phyloP scores from a whole-genome alignment of 257 asterid species.

The Plantago major region DNA sequence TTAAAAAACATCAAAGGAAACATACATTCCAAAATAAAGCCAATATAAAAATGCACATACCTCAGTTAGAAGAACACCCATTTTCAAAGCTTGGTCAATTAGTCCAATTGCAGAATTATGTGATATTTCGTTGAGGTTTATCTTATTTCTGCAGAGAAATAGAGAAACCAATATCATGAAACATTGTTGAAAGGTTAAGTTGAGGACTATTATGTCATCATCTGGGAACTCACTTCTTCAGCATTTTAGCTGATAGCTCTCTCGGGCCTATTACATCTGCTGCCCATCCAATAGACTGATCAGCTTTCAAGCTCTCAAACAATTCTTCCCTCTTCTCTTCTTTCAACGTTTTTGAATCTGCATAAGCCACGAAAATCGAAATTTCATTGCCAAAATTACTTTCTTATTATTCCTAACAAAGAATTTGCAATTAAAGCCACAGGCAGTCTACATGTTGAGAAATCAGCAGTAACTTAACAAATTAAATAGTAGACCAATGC shows the following conservation, averaged over 20 bases:
- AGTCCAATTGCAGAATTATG: constrained; percentile 96
- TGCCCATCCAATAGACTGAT: constrained; percentile 88
- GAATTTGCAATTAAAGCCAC: not conserved
- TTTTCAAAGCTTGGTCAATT: constrained; percentile 54
- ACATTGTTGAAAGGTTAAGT: not conserved
- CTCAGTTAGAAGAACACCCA: constrained; percentile 88
- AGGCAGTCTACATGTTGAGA: no score
- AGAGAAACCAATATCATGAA: constrained; percentile 17
- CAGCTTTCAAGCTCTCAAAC: constrained; percentile 73
- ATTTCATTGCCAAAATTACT: constrained; percentile 1
- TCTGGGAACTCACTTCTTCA: constrained; percentile 59
- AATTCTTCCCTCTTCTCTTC: constrained; percentile 96
- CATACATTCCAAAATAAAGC: no score
- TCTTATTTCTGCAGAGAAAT: constrained; percentile 55
- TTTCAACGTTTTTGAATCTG: constrained; percentile 90
- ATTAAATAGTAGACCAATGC: no score
- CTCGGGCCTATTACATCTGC: constrained; percentile 91
- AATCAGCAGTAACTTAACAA: no score
- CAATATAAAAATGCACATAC: no score
- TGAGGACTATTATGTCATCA: constrained; percentile 10
- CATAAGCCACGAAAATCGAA: constrained; percentile 13
- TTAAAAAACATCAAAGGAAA: no score
- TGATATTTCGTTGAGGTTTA: constrained; percentile 90
- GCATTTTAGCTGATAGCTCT: constrained; percentile 92
- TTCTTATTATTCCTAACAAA: constrained; percentile 3